Conservation (phyloP, 768 basidiomycete species). For the Rhizopogon rudus region DNA sequence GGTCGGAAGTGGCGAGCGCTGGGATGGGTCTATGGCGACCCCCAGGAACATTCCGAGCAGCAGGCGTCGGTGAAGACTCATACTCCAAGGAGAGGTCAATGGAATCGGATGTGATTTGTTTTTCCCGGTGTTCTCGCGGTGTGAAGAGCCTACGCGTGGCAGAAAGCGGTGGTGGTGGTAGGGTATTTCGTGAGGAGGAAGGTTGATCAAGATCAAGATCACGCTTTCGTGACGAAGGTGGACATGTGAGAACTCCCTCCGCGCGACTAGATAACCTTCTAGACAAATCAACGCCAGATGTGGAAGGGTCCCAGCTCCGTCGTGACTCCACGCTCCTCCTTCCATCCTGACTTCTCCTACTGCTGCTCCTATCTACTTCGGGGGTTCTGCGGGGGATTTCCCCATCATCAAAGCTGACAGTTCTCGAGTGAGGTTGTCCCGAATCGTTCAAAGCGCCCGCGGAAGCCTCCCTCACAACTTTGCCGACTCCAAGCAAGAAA, state of each 20-base stretch:
- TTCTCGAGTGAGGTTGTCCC: constrained; percentile 41
- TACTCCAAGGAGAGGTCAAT: constrained; percentile 29
- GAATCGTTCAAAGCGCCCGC: constrained; percentile 24
- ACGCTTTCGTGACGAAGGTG: constrained; percentile 21
- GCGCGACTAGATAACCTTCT: constrained; percentile 21
- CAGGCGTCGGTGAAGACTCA: constrained; percentile 45
- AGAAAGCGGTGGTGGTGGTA: constrained; percentile 21
- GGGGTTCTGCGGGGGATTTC: constrained; percentile 27
- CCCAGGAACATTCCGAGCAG: constrained; percentile 23
- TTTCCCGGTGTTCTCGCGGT: constrained; percentile 52
- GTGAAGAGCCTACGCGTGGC: constrained; percentile 50
- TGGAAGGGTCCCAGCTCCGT: constrained; percentile 38
- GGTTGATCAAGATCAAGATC: constrained; percentile 20
- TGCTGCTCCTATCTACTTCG: constrained; percentile 33
- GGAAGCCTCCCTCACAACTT: constrained; percentile 54
- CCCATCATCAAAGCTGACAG: constrained; percentile 53
- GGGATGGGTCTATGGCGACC: constrained; percentile 45
- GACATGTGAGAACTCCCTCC: constrained; percentile 17
- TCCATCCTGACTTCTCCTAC: constrained; percentile 50
- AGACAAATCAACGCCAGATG: constrained; percentile 18
- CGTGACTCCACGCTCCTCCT: constrained; percentile 47
- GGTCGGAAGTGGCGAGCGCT: constrained; percentile 45
- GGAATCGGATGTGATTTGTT: constrained; percentile 19
- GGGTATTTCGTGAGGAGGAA: constrained; percentile 14
- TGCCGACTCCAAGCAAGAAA: constrained; percentile 71